These are phyloP conservation scores for Camellia granthamiana DNA, from an alignment of 148 eudicot species.

Conservation along the genomic window DNA sequence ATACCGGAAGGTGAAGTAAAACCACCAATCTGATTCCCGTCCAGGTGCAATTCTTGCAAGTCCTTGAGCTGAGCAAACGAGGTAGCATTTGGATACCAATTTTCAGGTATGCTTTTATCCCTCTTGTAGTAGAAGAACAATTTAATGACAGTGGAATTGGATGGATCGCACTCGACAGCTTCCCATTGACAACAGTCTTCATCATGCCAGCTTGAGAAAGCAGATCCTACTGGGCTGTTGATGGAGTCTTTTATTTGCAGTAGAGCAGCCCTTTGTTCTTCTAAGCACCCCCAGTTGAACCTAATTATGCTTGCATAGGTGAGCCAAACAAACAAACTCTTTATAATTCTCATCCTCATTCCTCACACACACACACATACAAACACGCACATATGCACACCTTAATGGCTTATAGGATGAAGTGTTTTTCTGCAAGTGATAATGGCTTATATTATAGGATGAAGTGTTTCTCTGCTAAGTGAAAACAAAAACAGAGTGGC, in stretches of 20 bases:
- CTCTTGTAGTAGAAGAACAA: neutral
- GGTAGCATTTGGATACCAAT: constrained; percentile 1
- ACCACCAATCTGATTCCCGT: neutral
- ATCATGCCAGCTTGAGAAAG: neutral
- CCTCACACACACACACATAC: too few species aligned
- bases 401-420: too few species aligned
- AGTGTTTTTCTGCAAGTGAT: too few species aligned
- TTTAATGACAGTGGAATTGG: neutral
- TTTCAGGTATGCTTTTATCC: neutral
- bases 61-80: neutral
- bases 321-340: neutral
- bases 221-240: constrained; percentile 1
- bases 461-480: too few species aligned
- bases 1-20: neutral
- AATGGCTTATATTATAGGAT: too few species aligned
- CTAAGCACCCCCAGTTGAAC: neutral
- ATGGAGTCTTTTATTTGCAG: neutral
- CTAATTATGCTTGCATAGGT: neutral
- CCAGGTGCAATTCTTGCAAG: neutral
- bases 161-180: neutral
- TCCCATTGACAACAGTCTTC: neutral
- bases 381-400: too few species aligned
- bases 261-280: neutral
- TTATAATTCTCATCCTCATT: neutral
- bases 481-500: neutral